Base-by-base conservation (phyloP, 345 rosid genomes). In the Pugionium dolabratum region DNA sequence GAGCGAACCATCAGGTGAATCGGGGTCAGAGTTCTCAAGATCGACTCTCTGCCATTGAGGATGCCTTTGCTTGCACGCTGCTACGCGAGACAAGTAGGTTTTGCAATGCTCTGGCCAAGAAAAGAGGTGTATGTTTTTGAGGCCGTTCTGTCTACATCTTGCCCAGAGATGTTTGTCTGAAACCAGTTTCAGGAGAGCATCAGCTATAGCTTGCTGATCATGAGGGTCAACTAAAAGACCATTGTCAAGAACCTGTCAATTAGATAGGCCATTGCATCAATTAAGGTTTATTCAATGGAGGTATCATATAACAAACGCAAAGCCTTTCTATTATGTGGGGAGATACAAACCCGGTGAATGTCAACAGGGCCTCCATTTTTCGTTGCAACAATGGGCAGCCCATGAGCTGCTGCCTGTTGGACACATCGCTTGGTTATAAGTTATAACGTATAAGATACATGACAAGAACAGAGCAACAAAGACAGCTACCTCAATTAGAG, bases 311-410 rank as follows among this genome's bases (percentile, higher is more conserved):
- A 42, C 29, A 30, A 28, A 55, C 45, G 54, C 1, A 55, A 40
- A 31, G 18, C 18, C 74, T 2, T 25, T 37, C 48, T 0, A 4
- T 30, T 43, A 54, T 37, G n/a, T 42, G 45, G 30, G 28, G 48
- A 70, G 42, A 1, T 0, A 70, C 75, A 35, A 51, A 88, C 95
- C 87, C 74, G 69, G 51, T 79, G 89, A 62, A 90, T 90, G 67
- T 90, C 97, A 6, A 90, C 93, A 66, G 95, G 97, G 32, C 97
- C 96, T 44, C 97, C 97, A 79, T 90, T 90, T 77, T 77, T 84
- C 39, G 95, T 90, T 63, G 95, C 95, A 49, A 88, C 97, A 31
- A 78, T 81, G n/a, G 97, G 97, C 75, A 90, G 77, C 34, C 97
- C 96, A 77, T 88, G 35, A 66, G 97, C 96, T 45, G 91, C 95